Evolutionary conservation across 2,329 filamentous ascomycete genomes (phyloP), one percentile per base, ranked within the genome.

Genomic region (Ophiostoma tasmaniense): DNA sequence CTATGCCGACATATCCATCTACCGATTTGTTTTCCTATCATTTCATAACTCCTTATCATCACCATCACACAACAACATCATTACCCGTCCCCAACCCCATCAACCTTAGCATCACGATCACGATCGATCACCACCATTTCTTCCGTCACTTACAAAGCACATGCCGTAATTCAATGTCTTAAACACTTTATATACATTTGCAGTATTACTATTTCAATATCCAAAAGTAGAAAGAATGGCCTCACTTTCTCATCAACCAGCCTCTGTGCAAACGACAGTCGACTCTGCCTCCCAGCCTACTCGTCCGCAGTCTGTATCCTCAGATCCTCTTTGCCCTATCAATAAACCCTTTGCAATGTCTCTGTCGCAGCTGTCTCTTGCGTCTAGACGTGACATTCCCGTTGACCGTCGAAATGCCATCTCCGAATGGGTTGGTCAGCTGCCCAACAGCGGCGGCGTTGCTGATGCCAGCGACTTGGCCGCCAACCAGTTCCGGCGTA

Each of bases 371-470:
- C 8, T 66, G 20, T 30, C 37, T 13, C 67, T 17, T 3, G 11
- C 42, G 25, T 30, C 64, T 20, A 22, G 37, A 1, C 11, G 8
- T 25, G 8, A 13, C 35, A 10, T 50, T 1, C 37, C 62, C 8
- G 66, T 22, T 20, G 22, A 62, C 37, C 50, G 25, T 14, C 17
- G 35, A 13, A 28, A 61, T 2, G 28, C 33, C 14, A 62, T 70
- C 14, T 33, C 20, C 1, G 39, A 59, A 20, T 69, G 68, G 68
- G 66, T 69, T 8, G 20, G 42, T 14, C 68, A 64, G 35, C 61
- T 69, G 13, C 64, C 68, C 3, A n/a, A 8, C 22, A 39, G 5
- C 22, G 11, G 37, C n/a, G 35, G 10, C 17, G 22, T 45, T 22
- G 37, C 64, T 1, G 13, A 22, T 14, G 64, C 1, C 61, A 33